Conservation (phyloP, 495 filamentous ascomycete species). For the Parathielavia hyrcaniae region DNA sequence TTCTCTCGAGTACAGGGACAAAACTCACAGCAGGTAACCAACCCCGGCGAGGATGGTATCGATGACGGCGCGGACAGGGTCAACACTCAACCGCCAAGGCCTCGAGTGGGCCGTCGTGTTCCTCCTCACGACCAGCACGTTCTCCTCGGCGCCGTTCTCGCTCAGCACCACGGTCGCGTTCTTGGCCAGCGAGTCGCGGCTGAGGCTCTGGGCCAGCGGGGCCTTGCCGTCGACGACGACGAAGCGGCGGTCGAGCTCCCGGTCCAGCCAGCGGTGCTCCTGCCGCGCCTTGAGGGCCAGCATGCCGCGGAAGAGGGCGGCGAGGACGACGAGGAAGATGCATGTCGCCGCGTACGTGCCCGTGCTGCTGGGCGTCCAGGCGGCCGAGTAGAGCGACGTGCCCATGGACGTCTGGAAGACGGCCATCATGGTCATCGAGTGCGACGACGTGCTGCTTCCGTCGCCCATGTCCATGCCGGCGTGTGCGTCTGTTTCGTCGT, state of each 20-base stretch:
- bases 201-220: slow-evolving; percentile 49
- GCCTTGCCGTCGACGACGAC: slow-evolving; percentile 62
- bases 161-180: slow-evolving; percentile 54
- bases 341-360: slow-evolving; percentile 78
- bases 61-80: slow-evolving; percentile 64
- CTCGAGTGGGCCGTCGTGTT: slow-evolving; percentile 37
- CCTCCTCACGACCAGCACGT: slow-evolving; percentile 61
- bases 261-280: slow-evolving; percentile 51
- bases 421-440: slow-evolving; percentile 40
- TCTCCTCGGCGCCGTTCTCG: slow-evolving; percentile 66
- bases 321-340: slow-evolving; percentile 75
- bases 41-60: slow-evolving; percentile 66
- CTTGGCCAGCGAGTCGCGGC: slow-evolving; percentile 49
- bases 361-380: slow-evolving; percentile 63
- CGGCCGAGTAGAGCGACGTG: slow-evolving; percentile 66
- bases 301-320: slow-evolving; percentile 59
- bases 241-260: slow-evolving; percentile 64
- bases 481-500: slow-evolving; percentile 5
- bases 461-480: slow-evolving; percentile 8
- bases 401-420: slow-evolving; percentile 59
- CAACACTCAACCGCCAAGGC: slow-evolving; percentile 74
- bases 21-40: slow-evolving; percentile 80
- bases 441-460: slow-evolving; percentile 14
- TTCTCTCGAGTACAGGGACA: not conserved
- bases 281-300: slow-evolving; percentile 57